Base-by-base conservation (phyloP, 768 basidiomycete species). In the Boletus reticuloceps region DNA sequence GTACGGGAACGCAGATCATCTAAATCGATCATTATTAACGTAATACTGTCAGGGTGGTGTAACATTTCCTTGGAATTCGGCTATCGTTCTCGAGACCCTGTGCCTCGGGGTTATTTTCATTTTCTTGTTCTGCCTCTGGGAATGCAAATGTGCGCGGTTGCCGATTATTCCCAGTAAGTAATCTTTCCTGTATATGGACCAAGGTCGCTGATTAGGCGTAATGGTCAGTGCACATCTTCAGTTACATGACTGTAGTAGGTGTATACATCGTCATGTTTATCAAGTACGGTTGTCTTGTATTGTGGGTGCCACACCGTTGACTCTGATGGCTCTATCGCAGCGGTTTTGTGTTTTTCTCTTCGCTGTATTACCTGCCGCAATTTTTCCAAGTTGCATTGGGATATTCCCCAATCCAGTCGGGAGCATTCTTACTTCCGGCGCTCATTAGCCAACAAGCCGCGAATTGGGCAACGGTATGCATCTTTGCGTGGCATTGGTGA, bases 321-420 rank as follows among this genome's bases (percentile, higher is more conserved):
- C 12, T 43, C 22, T 52, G 51, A 61, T 34, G 14, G 20, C 9
- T 8, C 8, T 11, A 1, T 46, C 19, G 4, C 50, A 85, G 82
- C 48, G 83, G 82, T 20, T 79, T 84, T 58, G 72, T 83, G 3
- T 84, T 82, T 66, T 83, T 79, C 68, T 84, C 81, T 17, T 78
- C 84, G 11, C 65, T 87, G 13, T 89, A 82, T 67, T 89, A 88
- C 62, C 77, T 90, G 1, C 88, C 89, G 1, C 83, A 86, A 58
- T 89, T 82, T 66, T 87, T 88, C 70, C 88, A 89, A 70, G 81
- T 88, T 12, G 85, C 81, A 4, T 69, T 85, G n/a, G 83, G 82
- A 6, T 82, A 39, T 19, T 39, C 17, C 9, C 38, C 38, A 39
- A 39, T 39, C 14, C 38, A 39, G 7, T 39, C 38, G 6, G 38